phyloP scores from a whole-genome alignment of 768 basidiomycete genomes.

The Leccinum subgranulosum region DNA sequence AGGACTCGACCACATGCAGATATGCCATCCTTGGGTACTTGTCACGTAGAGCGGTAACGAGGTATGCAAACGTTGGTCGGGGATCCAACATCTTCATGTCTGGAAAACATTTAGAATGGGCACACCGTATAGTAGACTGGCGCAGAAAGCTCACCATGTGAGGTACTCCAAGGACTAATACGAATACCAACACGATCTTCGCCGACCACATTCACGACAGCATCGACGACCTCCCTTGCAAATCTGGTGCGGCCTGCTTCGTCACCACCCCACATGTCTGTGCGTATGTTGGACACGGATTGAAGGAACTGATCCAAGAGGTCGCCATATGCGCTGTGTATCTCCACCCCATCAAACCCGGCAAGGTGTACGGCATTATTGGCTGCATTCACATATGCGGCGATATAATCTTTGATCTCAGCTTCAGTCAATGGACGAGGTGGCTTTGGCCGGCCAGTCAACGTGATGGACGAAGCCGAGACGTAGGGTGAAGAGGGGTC shows the following conservation, averaged over 20 bases:
- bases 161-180: slow-evolving; percentile 52
- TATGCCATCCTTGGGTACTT: slow-evolving; percentile 42
- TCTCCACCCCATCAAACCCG: slow-evolving; percentile 48
- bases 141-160: slow-evolving; percentile 32
- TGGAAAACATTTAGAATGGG: slow-evolving; percentile 9
- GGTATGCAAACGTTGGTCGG: slow-evolving; percentile 49
- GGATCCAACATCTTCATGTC: slow-evolving; percentile 57
- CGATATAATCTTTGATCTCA: slow-evolving; percentile 34
- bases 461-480: slow-evolving; percentile 31
- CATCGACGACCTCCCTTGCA: slow-evolving; percentile 50
- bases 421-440: slow-evolving; percentile 19
- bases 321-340: slow-evolving; percentile 43
- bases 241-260: slow-evolving; percentile 60
- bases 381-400: slow-evolving; percentile 31
- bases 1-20: slow-evolving; percentile 48
- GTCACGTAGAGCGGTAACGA: slow-evolving; percentile 40
- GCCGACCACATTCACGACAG: slow-evolving; percentile 51
- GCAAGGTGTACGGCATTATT: slow-evolving; percentile 33
- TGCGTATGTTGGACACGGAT: slow-evolving; percentile 51
- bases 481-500: slow-evolving; percentile 33
- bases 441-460: slow-evolving; percentile 14
- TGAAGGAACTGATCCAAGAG: slow-evolving; percentile 63
- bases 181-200: slow-evolving; percentile 51
- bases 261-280: slow-evolving; percentile 67
- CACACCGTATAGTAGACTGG: too few species aligned